Evolutionary conservation across 306 rosid genomes (phyloP).

Genomic region (Rosa lucieae): DNA sequence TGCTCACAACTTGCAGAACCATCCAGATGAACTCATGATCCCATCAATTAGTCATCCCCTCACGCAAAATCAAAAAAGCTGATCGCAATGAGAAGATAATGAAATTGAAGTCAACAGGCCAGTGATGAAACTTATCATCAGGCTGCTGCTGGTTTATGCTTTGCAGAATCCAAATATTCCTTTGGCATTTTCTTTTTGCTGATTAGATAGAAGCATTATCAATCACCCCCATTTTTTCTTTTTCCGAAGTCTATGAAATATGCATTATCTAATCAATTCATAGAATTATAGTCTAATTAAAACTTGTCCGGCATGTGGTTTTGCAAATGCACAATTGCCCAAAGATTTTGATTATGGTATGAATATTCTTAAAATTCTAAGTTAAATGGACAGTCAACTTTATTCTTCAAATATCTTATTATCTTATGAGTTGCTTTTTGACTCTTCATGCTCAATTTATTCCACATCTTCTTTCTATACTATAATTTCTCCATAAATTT

Average conservation of each 20-base stretch:
- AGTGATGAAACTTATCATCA: not conserved
- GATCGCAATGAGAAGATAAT: constrained; percentile 1
- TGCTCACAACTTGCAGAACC: not conserved
- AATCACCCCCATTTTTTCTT: not conserved
- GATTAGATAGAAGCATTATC: not conserved
- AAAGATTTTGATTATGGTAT: not conserved
- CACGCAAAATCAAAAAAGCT: not conserved
- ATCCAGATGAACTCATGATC: not conserved
- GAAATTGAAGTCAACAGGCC: not conserved
- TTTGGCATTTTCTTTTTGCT: constrained; percentile 4
- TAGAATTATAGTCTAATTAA: not conserved
- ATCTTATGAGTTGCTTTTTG: constrained; percentile 34
- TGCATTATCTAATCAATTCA: not conserved
- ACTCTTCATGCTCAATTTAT: constrained; percentile 25
- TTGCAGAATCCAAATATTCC: constrained; percentile 13
- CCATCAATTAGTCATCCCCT: not conserved
- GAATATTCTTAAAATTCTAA: constrained; percentile 42
- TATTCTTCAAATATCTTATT: constrained; percentile 43
- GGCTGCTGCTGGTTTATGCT: not conserved
- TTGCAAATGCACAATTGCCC: not conserved
- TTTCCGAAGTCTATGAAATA: not conserved
- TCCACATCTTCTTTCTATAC: constrained; percentile 16
- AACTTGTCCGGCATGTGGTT: not conserved
- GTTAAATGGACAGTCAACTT: constrained; percentile 41
- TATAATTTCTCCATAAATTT: not conserved